A percentile compares a stretch with the other conserved stretches of the same genome.
phyloP scores from a whole-genome alignment of 2,329 filamentous ascomycete species.

The Fusarium solani-melongenae region DNA sequence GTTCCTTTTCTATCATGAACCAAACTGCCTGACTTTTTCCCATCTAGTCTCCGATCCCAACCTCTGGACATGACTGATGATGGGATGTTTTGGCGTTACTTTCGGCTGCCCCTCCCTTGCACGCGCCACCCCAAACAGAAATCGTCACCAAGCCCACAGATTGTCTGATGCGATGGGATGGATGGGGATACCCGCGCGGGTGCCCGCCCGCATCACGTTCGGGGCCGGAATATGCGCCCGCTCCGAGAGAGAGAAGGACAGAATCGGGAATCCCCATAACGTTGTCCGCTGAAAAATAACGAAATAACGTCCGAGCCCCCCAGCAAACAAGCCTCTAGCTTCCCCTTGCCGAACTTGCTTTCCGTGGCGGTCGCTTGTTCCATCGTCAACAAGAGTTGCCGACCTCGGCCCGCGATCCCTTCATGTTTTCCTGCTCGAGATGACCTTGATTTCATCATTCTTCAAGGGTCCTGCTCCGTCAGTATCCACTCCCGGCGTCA shows the following conservation, averaged over 20 bases:
- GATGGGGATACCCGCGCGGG: not conserved
- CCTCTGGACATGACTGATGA: not conserved
- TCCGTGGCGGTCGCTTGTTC: not conserved
- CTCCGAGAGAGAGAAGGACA: slow-evolving; percentile 13
- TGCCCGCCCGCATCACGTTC: not conserved
- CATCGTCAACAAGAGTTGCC: not conserved
- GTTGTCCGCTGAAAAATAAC: slow-evolving; percentile 1
- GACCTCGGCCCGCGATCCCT: not conserved
- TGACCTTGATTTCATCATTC: not conserved
- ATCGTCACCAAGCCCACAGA: slow-evolving; percentile 30
- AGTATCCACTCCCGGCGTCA: not conserved
- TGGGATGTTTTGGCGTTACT: slow-evolving; percentile 16
- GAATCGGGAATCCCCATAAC: slow-evolving; percentile 5
- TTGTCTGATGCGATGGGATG: slow-evolving; percentile 17
- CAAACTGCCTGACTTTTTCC: not conserved
- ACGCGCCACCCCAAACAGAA: slow-evolving; percentile 23
- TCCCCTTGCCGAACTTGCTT: not conserved
- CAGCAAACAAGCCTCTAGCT: not conserved
- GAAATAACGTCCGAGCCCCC: slow-evolving; percentile 17
- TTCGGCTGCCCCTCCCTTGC: slow-evolving; percentile 9
- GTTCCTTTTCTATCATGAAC: not conserved
- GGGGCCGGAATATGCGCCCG: slow-evolving; percentile 6
- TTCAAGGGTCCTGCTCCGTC: slow-evolving; percentile 5
- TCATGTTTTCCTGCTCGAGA: not conserved
- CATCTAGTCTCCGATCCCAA: not conserved